Base-by-base conservation (phyloP, 306 rosid species). In the Trifolium repens region DNA sequence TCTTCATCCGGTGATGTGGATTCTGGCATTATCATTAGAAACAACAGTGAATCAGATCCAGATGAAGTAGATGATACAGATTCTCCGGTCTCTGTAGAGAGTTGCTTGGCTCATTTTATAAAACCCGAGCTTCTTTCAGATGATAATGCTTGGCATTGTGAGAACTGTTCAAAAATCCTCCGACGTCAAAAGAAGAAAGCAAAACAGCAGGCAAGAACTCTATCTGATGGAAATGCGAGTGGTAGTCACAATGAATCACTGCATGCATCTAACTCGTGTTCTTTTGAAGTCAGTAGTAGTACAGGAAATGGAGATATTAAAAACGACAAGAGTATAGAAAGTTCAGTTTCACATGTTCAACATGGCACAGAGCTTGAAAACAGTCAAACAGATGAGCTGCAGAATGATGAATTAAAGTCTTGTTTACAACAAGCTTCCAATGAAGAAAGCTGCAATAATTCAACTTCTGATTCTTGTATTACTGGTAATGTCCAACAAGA, bases 131-230 rank as follows among this genome's bases (percentile, higher is more conserved):
- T 90, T 78, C 98, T 96, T 72, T 85, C 90, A 0, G 79, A 88
- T 42, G 98, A 92, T 79, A 96, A 96, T 89, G 98, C 90, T 55
- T 92, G 94, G 96, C 86, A 96, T 74, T 96, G 99, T 84, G 97
- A 96, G 80, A 92, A 85, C 79, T 96, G 99, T 82, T 84, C 91
- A 44, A 90, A 87, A 84, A 67, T 71, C 81, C 65, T 92, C 78
- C 86, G 24, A 40, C 67, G 13, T 39, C 86, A 81, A 77, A 88
- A 78, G 81, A 50, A 84, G 73, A 83, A 85, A 82, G 72, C 50
- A 42, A 67, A 71, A 75, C 78, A 73, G 80, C 84, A 63, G 78
- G 68, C 40, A 62, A 84, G 82, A 69, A 26, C 67, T 79, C 71
- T 81, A 55, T 52, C 87, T n/a, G 46, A 81, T 85, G 92, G 88